Evolutionary conservation across 176 grass and related monocot genomes (phyloP).

Genomic region (Stipa capillata): DNA sequence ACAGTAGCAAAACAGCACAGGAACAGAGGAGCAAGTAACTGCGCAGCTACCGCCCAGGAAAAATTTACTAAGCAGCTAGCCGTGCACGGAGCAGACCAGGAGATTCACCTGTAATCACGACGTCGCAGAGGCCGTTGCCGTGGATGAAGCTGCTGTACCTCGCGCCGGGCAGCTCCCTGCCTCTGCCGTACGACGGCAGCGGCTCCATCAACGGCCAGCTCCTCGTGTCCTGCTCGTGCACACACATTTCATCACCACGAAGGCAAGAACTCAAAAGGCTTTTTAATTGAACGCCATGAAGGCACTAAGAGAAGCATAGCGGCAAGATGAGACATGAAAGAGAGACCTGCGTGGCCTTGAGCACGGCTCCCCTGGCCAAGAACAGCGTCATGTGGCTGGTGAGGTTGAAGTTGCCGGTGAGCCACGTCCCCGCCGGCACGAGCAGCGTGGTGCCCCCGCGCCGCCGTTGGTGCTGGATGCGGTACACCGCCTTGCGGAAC

Average conservation of each 20-base stretch:
- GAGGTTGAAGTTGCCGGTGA: constrained; percentile 87
- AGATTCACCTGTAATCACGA: constrained; percentile 67
- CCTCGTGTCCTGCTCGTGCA: constrained; percentile 41
- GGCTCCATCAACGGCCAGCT: constrained; percentile 72
- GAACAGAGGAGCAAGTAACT: background rate
- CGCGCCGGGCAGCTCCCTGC: constrained; percentile 59
- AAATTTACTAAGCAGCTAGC: background rate
- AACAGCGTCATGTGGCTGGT: constrained; percentile 91
- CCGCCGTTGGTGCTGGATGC: constrained; percentile 52
- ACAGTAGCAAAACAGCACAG: background rate
- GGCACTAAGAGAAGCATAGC: background rate
- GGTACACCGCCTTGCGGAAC: constrained; percentile 65
- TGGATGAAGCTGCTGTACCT: constrained; percentile 70
- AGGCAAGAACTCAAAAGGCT: background rate
- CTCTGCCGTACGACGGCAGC: constrained; percentile 83
- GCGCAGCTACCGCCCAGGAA: too few species aligned
- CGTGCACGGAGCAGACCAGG: too few species aligned
- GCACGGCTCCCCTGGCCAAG: constrained; percentile 62
- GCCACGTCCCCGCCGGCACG: constrained; percentile 62
- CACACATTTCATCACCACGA: background rate
- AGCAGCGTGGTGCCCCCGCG: constrained; percentile 50
- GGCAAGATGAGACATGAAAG: background rate
- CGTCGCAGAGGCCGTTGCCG: constrained; percentile 72
- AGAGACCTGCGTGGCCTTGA: constrained; percentile 43
- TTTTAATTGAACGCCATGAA: background rate